These are phyloP conservation scores for Myriosclerotinia curreyana DNA, from an alignment of 2,329 filamentous ascomycete species.

Conservation along the genomic window DNA sequence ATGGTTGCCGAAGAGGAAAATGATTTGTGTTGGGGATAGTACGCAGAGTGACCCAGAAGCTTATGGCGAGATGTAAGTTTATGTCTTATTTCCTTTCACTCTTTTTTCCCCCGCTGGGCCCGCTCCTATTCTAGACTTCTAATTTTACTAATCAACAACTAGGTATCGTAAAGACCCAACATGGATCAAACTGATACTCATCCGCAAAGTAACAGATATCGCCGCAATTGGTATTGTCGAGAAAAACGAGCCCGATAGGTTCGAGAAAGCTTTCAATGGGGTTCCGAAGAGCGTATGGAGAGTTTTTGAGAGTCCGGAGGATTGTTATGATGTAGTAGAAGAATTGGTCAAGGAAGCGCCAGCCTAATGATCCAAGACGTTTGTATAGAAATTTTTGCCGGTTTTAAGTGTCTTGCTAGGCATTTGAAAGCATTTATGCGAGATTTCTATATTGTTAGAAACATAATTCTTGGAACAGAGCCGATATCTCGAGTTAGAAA, in stretches of 20 bases:
- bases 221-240: slow-evolving; percentile 65
- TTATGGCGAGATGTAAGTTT: slow-evolving; percentile 73
- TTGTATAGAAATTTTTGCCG: background rate
- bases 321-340: slow-evolving; percentile 51
- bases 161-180: slow-evolving; percentile 62
- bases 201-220: slow-evolving; percentile 77
- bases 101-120: background rate
- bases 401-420: background rate
- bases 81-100: background rate
- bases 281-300: slow-evolving; percentile 72
- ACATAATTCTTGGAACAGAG: background rate
- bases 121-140: background rate
- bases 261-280: slow-evolving; percentile 76
- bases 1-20: slow-evolving; percentile 75
- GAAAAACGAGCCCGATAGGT: slow-evolving; percentile 71
- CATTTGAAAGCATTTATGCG: background rate
- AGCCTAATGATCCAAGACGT: background rate
- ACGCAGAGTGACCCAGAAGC: slow-evolving; percentile 90
- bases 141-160: slow-evolving; percentile 20
- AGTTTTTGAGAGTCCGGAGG: slow-evolving; percentile 74
- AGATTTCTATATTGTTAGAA: too few species aligned
- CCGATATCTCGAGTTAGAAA: background rate
- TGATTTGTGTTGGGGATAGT: slow-evolving; percentile 85
- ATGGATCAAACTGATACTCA: slow-evolving; percentile 82
- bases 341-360: slow-evolving; percentile 28